Base-by-base conservation (phyloP, 1,284 basidiomycete genomes). In the Fomitopsis betulina region DNA sequence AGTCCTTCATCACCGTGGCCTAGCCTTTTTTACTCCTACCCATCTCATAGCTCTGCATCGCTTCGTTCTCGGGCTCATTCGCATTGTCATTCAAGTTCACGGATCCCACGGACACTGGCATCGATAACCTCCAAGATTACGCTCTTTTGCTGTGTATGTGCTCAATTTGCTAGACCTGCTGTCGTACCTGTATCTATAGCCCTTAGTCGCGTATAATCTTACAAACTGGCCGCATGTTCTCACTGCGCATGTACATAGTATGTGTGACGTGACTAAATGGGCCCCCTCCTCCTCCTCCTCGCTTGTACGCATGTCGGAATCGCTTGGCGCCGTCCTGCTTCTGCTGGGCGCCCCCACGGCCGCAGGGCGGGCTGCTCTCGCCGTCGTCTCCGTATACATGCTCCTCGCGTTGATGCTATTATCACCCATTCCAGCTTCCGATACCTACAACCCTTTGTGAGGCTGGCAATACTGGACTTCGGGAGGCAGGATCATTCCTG, bases 1-100 rank as follows among this genome's bases (percentile, higher is more conserved):
- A 49, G 42, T 50, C 45, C 62, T 39, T 56, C 66, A 27, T 17
- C 19, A 27, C 23, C 12, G 17, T 5, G 25, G 17, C 45, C 4
- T 30, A 47, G 45, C 13, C 7, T 37, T 10, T 12, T 6, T 15
- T 5, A 10, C 8, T 37, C 12, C 8, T 37, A 6, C 8, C 27
- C 27, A 30, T 37, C 4, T 9, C 35, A 37, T 37, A 30, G 8
- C 35, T 12, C 13, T 15, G 13, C 35, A 5, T 9, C 35, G 12
- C 13, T 9, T 37, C 35, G 13, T 37, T 15, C 35, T 37, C 5
- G 13, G 35, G 12, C 35, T 37, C 35, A 15, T 37, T 37, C 35
- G 8, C 35, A 37, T 37, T 37, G 35, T 6, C 35, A 37, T 9
- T 15, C 35, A 37, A 6, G 35, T 9, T 15, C 35, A 37, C 35